A percentile compares a stretch with the other conserved stretches of the same genome.
Conservation (phyloP, 768 basidiomycete species). For the Lenzites betulinus region DNA sequence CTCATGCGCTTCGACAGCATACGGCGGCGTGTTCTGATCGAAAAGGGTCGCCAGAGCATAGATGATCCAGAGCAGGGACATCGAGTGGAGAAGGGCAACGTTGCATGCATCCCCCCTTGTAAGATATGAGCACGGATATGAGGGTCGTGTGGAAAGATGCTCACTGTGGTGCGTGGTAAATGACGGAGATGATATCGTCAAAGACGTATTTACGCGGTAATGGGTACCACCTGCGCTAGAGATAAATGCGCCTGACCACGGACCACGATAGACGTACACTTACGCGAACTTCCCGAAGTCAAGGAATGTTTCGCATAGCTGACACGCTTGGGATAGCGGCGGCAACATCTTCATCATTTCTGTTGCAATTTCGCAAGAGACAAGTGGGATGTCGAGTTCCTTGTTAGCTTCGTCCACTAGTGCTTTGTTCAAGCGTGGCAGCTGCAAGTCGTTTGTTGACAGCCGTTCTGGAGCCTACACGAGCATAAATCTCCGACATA, state of each 20-base stretch:
- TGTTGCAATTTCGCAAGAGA: conserved; percentile 35
- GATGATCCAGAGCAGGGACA: conserved; percentile 64
- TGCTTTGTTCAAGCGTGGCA: conserved; percentile 43
- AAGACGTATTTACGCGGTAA: conserved; percentile 55
- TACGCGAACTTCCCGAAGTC: conserved; percentile 63
- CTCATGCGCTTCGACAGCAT: conserved; percentile 56
- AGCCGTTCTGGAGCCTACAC: conserved; percentile 30
- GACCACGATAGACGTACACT: conserved; percentile 25
- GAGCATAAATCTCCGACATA: neutral
- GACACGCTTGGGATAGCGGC: conserved; percentile 56
- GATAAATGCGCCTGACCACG: neutral
- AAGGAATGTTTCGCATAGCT: conserved; percentile 64
- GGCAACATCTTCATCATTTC: conserved; percentile 56
- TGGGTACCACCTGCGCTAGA: conserved; percentile 48
- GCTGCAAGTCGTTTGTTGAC: conserved; percentile 15
- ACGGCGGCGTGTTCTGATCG: conserved; percentile 50
- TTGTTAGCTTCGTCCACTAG: conserved; percentile 42
- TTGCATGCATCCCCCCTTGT: conserved; percentile 26
- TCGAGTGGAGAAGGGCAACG: conserved; percentile 48
- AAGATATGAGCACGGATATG: neutral
- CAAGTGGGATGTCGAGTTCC: conserved; percentile 29
- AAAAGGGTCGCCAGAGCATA: conserved; percentile 70
- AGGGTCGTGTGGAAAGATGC: conserved; percentile 17
- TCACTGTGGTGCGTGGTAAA: conserved; percentile 55
- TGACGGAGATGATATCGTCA: conserved; percentile 52